Percentiles rank a stretch among this genome's conserved stretches.
phyloP scores from a whole-genome alignment of 1,284 basidiomycete species.

The Melampsora americana region DNA sequence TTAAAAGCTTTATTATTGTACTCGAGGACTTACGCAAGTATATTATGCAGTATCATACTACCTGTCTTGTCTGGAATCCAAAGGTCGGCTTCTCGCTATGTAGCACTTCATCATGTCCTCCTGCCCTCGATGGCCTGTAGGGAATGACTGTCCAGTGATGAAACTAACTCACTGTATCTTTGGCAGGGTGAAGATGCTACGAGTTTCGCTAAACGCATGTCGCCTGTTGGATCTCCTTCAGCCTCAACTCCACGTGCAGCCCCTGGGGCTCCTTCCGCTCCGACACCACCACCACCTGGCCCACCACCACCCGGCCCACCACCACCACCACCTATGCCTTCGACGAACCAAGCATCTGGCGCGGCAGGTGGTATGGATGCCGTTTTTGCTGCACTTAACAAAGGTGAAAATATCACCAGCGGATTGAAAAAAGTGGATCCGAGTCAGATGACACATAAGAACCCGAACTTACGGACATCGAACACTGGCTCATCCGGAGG shows the following conservation, averaged over 20 bases:
- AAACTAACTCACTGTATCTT: neutral
- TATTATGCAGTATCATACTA: slow-evolving; percentile 79
- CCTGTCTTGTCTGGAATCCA: slow-evolving; percentile 84
- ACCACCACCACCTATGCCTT: slow-evolving; percentile 57
- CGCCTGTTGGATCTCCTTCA: neutral
- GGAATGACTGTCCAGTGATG: neutral
- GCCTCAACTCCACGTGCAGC: neutral
- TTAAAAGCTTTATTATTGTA: slow-evolving; percentile 67
- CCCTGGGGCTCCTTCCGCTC: slow-evolving; percentile 42
- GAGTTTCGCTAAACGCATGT: slow-evolving; percentile 44
- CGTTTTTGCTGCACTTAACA: slow-evolving; percentile 89
- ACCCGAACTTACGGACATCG: slow-evolving; percentile 75
- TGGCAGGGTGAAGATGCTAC: slow-evolving; percentile 51
- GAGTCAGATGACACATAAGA: slow-evolving; percentile 99
- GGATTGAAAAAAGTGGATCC: slow-evolving; percentile 88
- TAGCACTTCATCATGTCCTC: neutral
- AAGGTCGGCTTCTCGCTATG: slow-evolving; percentile 60
- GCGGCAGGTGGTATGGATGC: slow-evolving; percentile 67
- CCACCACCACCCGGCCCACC: slow-evolving; percentile 62
- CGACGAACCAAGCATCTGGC: slow-evolving; percentile 56
- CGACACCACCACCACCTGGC: slow-evolving; percentile 59
- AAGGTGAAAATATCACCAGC: slow-evolving; percentile 83
- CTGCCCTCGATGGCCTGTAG: neutral
- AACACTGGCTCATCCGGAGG: slow-evolving; percentile 52
- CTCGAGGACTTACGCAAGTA: slow-evolving; percentile 79